Evolutionary conservation across 2,329 filamentous ascomycete genomes (phyloP), one percentile per base, ranked within the genome.

Genomic region (Achaetomium macrosporum): DNA sequence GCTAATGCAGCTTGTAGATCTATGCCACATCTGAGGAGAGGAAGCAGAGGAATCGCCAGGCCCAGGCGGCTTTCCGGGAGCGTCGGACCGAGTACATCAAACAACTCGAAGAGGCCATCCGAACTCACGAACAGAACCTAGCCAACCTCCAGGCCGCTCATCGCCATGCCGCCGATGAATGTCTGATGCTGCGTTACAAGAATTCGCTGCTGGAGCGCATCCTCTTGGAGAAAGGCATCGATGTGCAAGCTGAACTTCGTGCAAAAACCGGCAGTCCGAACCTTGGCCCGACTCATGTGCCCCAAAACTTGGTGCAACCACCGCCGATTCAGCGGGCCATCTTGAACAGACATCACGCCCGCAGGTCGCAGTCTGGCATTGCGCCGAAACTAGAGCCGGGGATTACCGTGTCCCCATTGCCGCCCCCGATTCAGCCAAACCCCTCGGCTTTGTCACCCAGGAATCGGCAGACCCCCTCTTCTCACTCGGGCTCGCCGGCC

Each of bases 41-140:
- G 66, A 97, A 99, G 76, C 93, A 97, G 73, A 84, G 93, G 60
- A 99, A 99, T 68, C 80, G 93, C 63, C 93, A 97, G 75, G 93
- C 93, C 44, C 93, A 99, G 73, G 93, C 93, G 51, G 93, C 93
- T 53, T 99, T 99, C 66, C 86, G 93, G 63, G 93, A 99, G 73
- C 87, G 93, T 61, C 85, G 93, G 54, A 97, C 92, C 51, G 93
- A 99, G 76, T 99, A 99, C 71, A 99, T 99, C 75, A 97, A 97
- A 75, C 93, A 99, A 71, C 81, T 99, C 25, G 93, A 99, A 73
- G 90, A 92, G 63, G 95, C 91, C 51, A 97, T 99, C 71, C 92
- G 93, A 66, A 88, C 93, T 63, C 92, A 97, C 77, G 93, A 99
- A 73, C 90, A 95, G 64, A 92, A 90, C 64, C 78, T 97, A 52